Evolutionary conservation across 371 early-diverging fungal species (phyloP).

Genomic region (Syncephalastrum sp.): DNA sequence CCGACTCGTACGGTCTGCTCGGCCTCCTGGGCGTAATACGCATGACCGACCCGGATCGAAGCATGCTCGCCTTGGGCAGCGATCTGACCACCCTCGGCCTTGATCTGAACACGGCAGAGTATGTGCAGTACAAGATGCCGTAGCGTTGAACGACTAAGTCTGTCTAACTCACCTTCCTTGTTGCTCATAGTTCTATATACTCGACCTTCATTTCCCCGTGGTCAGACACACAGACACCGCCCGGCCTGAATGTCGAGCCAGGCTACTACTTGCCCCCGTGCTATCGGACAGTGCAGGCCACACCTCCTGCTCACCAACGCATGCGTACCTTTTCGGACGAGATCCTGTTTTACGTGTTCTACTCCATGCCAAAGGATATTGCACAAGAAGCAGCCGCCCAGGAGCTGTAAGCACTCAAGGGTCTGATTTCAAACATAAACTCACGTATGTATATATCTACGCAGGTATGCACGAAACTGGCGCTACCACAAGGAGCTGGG

Average conservation of each 20-base stretch:
- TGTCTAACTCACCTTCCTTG: too few relatives aligned
- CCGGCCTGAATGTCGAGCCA: slow-evolving; percentile 59
- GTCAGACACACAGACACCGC: slow-evolving; percentile 59
- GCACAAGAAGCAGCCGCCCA: slow-evolving; percentile 91
- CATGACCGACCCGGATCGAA: slow-evolving; percentile 67
- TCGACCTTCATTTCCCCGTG: slow-evolving; percentile 83
- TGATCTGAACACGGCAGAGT: slow-evolving; percentile 70
- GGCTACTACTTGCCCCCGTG: slow-evolving; percentile 75
- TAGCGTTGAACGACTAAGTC: too few relatives aligned
- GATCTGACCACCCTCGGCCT: slow-evolving; percentile 77
- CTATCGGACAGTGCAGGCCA: slow-evolving; percentile 60
- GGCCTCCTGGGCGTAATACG: slow-evolving; percentile 78
- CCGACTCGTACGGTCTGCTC: slow-evolving; percentile 58
- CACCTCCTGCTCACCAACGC: slow-evolving; percentile 67
- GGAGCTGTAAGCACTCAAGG: slow-evolving; percentile 60
- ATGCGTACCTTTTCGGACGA: slow-evolving; percentile 78
- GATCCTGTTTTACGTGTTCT: slow-evolving; percentile 94
- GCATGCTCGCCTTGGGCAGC: slow-evolving; percentile 68
- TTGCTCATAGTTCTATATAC: slow-evolving; percentile 56
- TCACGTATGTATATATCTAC: slow-evolving; percentile 46
- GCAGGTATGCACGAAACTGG: slow-evolving; percentile 82
- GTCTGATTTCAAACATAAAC: neutral
- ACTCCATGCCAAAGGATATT: slow-evolving; percentile 83
- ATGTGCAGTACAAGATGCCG: slow-evolving; percentile 17
- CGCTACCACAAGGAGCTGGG: slow-evolving; percentile 84